Percentiles rank a stretch among this genome's conserved stretches.
These are phyloP conservation scores for Globisporangium polare DNA, from an alignment of 352 stramenopile genomes.

Conservation along the genomic window DNA sequence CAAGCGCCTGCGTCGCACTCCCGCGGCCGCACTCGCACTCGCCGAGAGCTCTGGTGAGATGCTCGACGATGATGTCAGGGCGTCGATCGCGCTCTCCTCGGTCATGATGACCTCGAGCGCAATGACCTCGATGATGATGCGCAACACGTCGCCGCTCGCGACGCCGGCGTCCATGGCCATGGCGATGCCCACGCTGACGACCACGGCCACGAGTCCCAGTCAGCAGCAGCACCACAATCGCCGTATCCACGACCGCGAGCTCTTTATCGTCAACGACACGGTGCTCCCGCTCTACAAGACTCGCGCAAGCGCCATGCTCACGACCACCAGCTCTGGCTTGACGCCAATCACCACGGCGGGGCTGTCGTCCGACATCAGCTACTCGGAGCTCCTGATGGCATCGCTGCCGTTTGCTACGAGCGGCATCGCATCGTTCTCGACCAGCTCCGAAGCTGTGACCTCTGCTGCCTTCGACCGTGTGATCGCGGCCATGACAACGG, in stretches of 20 bases:
- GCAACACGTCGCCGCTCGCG: conserved; percentile 8
- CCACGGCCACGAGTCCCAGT: neutral
- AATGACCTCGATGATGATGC: conserved; percentile 5
- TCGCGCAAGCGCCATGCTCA: neutral
- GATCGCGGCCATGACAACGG: neutral
- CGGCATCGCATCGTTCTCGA: neutral
- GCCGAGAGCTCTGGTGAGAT: neutral
- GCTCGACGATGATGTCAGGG: conserved; percentile 10
- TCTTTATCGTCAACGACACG: neutral
- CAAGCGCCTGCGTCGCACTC: conserved; percentile 24
- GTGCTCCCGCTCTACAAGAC: neutral
- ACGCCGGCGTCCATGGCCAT: neutral
- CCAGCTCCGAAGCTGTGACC: neutral
- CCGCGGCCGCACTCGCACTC: conserved; percentile 6
- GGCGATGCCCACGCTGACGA: neutral
- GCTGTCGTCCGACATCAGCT: conserved; percentile 1
- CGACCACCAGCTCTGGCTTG: neutral
- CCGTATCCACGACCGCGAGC: too few relatives aligned
- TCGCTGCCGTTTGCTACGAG: conserved; percentile 3
- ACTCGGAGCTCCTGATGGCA: conserved; percentile 13
- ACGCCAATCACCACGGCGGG: neutral
- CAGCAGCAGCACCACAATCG: neutral
- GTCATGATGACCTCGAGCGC: conserved; percentile 12
- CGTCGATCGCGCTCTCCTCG: conserved; percentile 10
- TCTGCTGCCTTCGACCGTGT: neutral